A percentile compares a stretch with the other conserved stretches of the same genome.
Evolutionary conservation across 2,329 filamentous ascomycete species (phyloP).

Genomic region (Dactylellina haptotyla): DNA sequence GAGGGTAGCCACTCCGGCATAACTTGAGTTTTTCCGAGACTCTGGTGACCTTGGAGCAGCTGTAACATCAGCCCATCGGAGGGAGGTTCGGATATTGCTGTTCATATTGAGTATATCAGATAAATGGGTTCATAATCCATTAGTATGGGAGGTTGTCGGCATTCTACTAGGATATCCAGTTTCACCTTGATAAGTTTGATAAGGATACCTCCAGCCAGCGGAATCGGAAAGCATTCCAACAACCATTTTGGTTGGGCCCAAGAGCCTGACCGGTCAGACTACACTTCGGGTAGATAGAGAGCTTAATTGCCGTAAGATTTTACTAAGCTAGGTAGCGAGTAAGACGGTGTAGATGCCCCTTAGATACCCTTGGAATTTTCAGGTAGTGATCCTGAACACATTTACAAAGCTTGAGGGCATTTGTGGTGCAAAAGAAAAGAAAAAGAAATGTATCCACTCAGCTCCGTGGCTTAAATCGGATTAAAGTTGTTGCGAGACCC

Average conservation of each 20-base stretch:
- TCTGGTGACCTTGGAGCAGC: neutral
- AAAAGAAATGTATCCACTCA: constrained; percentile 6
- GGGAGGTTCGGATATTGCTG: constrained; percentile 37
- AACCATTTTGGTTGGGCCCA: constrained; percentile 2
- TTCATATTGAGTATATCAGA: constrained; percentile 37
- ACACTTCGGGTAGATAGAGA: neutral
- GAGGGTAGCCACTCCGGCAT: neutral
- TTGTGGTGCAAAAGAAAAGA: neutral
- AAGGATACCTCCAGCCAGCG: neutral
- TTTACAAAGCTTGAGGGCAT: neutral
- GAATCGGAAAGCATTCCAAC: neutral
- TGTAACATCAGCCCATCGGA: neutral
- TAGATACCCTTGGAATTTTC: neutral
- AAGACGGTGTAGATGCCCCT: constrained; percentile 1
- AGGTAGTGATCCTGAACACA: constrained; percentile 12
- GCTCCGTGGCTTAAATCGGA: constrained; percentile 47
- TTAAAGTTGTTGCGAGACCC: constrained; percentile 43
- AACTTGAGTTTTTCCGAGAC: constrained; percentile 27
- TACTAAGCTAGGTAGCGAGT: neutral
- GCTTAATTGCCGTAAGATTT: constrained; percentile 3
- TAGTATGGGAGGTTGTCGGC: neutral
- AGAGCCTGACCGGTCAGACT: neutral
- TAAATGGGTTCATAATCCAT: constrained; percentile 7
- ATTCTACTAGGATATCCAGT: constrained; percentile 22
- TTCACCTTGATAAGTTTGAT: constrained; percentile 49